Evolutionary conservation across 148 eudicot species (phyloP).

Genomic region (Agrostemma githago): DNA sequence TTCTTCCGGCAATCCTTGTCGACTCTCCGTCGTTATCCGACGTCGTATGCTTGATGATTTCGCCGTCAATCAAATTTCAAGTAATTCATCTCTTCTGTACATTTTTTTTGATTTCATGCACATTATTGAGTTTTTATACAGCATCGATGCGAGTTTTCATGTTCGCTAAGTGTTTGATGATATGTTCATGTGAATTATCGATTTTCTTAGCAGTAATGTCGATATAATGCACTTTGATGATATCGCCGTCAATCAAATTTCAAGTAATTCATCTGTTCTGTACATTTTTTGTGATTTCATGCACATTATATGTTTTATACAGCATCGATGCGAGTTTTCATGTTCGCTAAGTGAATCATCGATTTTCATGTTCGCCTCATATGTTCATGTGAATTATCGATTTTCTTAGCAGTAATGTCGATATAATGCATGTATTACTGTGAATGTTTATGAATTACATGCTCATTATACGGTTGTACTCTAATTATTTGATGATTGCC

Average conservation of each 20-base stretch:
- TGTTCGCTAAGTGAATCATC: constrained; percentile 3
- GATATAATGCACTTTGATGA: no score
- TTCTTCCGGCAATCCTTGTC: constrained; percentile 42
- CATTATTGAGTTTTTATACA: background rate
- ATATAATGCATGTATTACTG: no score
- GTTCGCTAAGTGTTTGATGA: constrained; percentile 7
- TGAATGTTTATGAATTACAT: no score
- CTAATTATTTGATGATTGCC: no score
- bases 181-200: background rate
- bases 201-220: no score
- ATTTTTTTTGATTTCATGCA: background rate
- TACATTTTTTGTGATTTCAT: no score
- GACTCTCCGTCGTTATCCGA: constrained; percentile 47
- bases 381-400: background rate
- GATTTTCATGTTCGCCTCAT: background rate
- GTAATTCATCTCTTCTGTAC: constrained; percentile 23
- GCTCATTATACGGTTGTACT: no score
- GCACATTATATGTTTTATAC: no score
- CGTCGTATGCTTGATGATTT: constrained; percentile 23
- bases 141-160: background rate
- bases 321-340: background rate
- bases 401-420: no score
- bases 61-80: constrained; percentile 42
- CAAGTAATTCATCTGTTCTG: no score
- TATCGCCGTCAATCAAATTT: no score